Conservation (phyloP, 371 early-diverging fungal genomes). For the Funneliformis caledonium region DNA sequence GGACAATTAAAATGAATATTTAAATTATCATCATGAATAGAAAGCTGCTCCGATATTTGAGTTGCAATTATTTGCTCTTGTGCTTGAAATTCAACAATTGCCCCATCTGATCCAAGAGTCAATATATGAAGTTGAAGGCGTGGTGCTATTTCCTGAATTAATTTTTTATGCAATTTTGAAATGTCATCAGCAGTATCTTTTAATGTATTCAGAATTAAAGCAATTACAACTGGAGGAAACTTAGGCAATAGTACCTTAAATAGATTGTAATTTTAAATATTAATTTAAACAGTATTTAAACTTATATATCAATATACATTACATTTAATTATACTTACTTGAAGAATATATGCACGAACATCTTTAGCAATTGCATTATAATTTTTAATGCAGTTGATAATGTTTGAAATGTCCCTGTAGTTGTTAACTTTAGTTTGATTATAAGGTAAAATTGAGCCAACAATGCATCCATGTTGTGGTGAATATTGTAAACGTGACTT, state of each 20-base stretch:
- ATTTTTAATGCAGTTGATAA: neutral
- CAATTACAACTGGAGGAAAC: neutral
- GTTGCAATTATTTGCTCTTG: neutral
- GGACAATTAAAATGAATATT: neutral
- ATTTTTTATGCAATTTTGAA: neutral
- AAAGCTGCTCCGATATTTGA: neutral
- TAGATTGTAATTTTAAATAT: too few relatives aligned
- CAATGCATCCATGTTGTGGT: neutral
- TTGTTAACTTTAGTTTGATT: neutral
- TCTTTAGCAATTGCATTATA: conserved; percentile 4
- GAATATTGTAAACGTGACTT: neutral
- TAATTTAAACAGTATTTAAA: too few relatives aligned
- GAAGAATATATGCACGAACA: neutral
- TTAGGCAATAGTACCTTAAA: neutral
- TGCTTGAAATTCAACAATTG: conserved; percentile 2
- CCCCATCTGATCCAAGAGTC: neutral
- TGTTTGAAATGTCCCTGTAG: neutral
- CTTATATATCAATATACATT: neutral
- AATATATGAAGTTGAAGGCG: neutral
- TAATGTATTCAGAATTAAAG: neutral
- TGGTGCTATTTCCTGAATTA: neutral
- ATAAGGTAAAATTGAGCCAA: neutral
- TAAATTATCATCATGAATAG: neutral
- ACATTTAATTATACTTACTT: neutral
- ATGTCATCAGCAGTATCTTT: neutral